Evolutionary conservation across 441 rosid species (phyloP).

Genomic region (Adansonia gregorii): DNA sequence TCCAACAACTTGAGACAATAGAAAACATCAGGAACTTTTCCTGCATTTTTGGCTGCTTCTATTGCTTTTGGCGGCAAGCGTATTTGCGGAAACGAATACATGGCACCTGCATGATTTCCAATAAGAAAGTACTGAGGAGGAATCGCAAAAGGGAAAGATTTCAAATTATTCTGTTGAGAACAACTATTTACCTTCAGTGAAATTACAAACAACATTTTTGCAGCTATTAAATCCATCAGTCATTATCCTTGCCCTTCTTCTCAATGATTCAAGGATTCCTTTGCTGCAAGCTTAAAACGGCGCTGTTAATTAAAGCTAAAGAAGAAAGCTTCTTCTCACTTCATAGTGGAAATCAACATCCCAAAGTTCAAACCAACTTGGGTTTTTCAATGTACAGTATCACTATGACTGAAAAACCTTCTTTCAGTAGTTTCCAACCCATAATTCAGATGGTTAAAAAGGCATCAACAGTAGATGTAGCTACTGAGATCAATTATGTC

Average conservation of each 20-base stretch:
- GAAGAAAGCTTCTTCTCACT: background rate
- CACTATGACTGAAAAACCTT: background rate
- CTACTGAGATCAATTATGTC: too few species aligned
- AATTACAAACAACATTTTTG: constrained; percentile 90
- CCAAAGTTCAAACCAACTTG: background rate
- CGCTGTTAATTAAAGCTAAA: constrained; percentile 23
- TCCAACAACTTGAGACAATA: constrained; percentile 95
- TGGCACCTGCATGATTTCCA: constrained; percentile 66
- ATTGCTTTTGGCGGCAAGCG: constrained; percentile 78
- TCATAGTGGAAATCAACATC: constrained; percentile 15
- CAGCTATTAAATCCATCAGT: constrained; percentile 99
- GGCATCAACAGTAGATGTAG: too few species aligned
- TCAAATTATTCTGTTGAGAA: background rate
- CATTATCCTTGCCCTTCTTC: constrained; percentile 91
- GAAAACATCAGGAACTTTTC: constrained; percentile 94
- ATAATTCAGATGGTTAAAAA: background rate
- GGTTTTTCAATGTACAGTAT: background rate
- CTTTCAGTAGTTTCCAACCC: background rate
- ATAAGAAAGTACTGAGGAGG: background rate
- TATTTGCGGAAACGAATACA: constrained; percentile 98
- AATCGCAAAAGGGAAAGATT: background rate
- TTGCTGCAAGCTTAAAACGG: constrained; percentile 52
- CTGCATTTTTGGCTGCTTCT: constrained; percentile 84
- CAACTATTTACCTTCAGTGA: constrained; percentile 76
- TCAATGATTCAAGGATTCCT: constrained; percentile 87